Evolutionary conservation across 306 rosid species (phyloP).

Genomic region (Purshia tridentata): DNA sequence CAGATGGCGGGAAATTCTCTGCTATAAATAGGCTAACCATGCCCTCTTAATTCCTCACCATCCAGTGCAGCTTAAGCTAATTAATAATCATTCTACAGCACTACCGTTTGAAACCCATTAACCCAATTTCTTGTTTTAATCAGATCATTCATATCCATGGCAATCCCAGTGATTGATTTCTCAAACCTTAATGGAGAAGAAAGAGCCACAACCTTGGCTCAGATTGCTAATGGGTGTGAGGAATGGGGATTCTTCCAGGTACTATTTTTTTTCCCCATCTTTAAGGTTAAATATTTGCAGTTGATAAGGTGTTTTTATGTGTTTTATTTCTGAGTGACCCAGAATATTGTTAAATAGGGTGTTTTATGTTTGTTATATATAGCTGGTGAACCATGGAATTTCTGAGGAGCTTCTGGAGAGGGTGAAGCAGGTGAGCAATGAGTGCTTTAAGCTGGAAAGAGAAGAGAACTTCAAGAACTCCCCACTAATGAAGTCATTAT

Average conservation of each 20-base stretch:
- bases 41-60: slow-evolving; percentile 32
- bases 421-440: slow-evolving; percentile 74
- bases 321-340: background rate
- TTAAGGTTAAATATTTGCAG: background rate
- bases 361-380: slow-evolving; percentile 18
- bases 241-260: slow-evolving; percentile 99
- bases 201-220: slow-evolving; percentile 75
- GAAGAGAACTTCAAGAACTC: slow-evolving; percentile 76
- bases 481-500: slow-evolving; percentile 42
- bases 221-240: slow-evolving; percentile 86
- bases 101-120: no score
- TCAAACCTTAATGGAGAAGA: slow-evolving; percentile 79
- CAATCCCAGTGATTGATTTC: slow-evolving; percentile 92
- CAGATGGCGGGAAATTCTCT: slow-evolving; percentile 48
- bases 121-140: background rate
- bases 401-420: slow-evolving; percentile 83
- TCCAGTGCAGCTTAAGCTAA: slow-evolving; percentile 20
- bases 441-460: slow-evolving; percentile 73
- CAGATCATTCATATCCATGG: slow-evolving; percentile 42
- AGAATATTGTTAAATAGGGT: background rate
- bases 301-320: background rate
- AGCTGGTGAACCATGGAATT: slow-evolving; percentile 95
- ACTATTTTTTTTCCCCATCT: slow-evolving; percentile 5
- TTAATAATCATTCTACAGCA: background rate
- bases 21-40: slow-evolving; percentile 57